Base-by-base conservation (phyloP, 441 rosid genomes). In the Croton setiger region DNA sequence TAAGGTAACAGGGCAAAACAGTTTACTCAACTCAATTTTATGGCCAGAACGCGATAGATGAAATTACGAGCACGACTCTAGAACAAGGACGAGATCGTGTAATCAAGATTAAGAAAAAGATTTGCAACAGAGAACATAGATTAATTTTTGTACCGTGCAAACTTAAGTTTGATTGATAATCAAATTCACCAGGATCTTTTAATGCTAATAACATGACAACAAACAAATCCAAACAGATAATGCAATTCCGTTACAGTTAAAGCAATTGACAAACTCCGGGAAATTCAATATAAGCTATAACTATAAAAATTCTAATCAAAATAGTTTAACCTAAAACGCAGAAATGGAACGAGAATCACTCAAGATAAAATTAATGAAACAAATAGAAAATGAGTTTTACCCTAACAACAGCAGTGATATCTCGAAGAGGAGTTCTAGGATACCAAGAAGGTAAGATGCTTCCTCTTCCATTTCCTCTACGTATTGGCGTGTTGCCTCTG, bases 391-490 rank as follows among this genome's bases (percentile, higher is more conserved):
- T 23, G 10, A 57, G 20, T 7, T 5, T 74, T 89, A 91, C 97
- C 89, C 87, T 70, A 15, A 80, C 67, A 62, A 86, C 57, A 35
- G 82, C 67, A 60, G 97, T 89, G 33, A 94, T 78, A 58, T 93
- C 95, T 2, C 86, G 85, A 3, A 89, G 87, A 61, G 98, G 96
- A 3, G 87, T 83, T 70, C 98, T 84, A 1, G 96, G 97, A 75
- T 91, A 89, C 96, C 92, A 87, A 72, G 87, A 75, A 74, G 98
- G 98, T 57, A 93, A 80, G 61, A 49, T 35, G 45, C 84, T 81
- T 27, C 79, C 82, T 51, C 84, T 74, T 57, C 80, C 64, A 18
- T 39, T 56, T 37, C 67, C 39, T 20, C 75, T 72, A 14, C 78
- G 80, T 15, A 20, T 5, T 10, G 84, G 73, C 47, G 64, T 45